phyloP scores from a whole-genome alignment of 2,329 filamentous ascomycete species.

The Beauveria sp. region DNA sequence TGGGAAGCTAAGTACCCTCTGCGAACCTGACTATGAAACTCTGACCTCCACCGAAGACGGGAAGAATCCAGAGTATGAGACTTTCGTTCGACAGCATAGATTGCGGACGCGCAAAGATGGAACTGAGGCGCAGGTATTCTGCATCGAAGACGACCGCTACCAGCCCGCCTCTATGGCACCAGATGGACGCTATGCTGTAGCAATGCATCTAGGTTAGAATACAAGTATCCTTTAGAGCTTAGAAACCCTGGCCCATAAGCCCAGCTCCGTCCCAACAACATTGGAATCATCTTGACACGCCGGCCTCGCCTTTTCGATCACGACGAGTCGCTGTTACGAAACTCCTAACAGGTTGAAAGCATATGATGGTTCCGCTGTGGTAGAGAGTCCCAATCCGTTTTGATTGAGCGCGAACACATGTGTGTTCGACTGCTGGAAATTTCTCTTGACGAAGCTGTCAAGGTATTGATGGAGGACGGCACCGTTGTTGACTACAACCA shows the following conservation, averaged over 20 bases:
- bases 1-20: neutral
- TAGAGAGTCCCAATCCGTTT: constrained; percentile 15
- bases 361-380: constrained; percentile 17
- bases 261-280: neutral
- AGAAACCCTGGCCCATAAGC: neutral
- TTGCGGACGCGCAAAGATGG: too few species aligned
- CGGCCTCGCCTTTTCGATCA: constrained; percentile 12
- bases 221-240: neutral
- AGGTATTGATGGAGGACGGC: constrained; percentile 16
- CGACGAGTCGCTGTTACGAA: constrained; percentile 17
- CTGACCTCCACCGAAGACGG: neutral
- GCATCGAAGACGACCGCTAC: too few species aligned
- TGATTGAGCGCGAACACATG: constrained; percentile 22
- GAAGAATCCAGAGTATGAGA: neutral
- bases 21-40: neutral
- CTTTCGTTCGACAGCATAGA: too few species aligned
- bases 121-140: too few species aligned
- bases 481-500: constrained; percentile 19
- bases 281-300: constrained; percentile 5
- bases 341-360: constrained; percentile 16
- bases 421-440: constrained; percentile 17
- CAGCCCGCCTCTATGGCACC: too few species aligned
- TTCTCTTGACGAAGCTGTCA: constrained; percentile 12
- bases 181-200: neutral
- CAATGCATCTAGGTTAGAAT: neutral